phyloP scores from a whole-genome alignment of 352 stramenopile species.

The Sclerospora graminicola region DNA sequence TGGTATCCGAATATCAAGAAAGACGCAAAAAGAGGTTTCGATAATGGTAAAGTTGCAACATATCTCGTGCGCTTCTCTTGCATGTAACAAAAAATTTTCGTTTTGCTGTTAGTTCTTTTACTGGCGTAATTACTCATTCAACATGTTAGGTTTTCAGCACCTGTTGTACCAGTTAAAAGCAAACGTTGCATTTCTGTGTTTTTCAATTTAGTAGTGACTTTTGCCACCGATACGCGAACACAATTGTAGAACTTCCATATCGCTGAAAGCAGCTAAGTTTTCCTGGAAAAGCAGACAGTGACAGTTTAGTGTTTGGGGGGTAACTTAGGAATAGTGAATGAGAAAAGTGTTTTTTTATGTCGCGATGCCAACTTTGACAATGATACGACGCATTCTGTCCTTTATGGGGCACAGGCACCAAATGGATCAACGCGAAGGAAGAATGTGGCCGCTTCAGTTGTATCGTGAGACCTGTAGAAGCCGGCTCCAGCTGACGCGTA shows the following conservation, averaged over 20 bases:
- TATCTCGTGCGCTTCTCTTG: too few species aligned
- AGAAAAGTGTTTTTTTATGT: slow-evolving; percentile 22
- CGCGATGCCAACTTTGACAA: slow-evolving; percentile 18
- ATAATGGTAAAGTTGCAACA: too few species aligned
- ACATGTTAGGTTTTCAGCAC: too few species aligned
- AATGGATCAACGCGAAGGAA: slow-evolving; percentile 37
- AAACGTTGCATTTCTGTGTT: too few species aligned
- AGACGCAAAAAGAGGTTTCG: too few species aligned
- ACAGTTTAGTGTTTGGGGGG: slow-evolving; percentile 26
- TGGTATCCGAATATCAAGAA: too few species aligned
- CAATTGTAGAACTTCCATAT: slow-evolving; percentile 26
- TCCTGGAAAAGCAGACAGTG: slow-evolving; percentile 16
- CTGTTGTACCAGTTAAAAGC: too few species aligned
- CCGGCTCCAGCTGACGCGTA: slow-evolving; percentile 25
- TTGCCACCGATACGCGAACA: slow-evolving; percentile 10
- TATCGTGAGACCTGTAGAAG: slow-evolving; percentile 29
- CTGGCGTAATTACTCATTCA: too few species aligned
- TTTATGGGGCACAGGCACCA: slow-evolving; percentile 15
- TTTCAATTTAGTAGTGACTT: slow-evolving; percentile 16
- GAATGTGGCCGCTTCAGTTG: slow-evolving; percentile 41
- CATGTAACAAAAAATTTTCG: too few species aligned
- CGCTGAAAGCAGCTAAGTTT: slow-evolving; percentile 13
- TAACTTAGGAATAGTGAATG: slow-evolving; percentile 33
- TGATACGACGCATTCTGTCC: slow-evolving; percentile 27
- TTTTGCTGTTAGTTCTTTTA: too few species aligned